Conservation (phyloP, 768 basidiomycete genomes). For the Suillus luteus region DNA sequence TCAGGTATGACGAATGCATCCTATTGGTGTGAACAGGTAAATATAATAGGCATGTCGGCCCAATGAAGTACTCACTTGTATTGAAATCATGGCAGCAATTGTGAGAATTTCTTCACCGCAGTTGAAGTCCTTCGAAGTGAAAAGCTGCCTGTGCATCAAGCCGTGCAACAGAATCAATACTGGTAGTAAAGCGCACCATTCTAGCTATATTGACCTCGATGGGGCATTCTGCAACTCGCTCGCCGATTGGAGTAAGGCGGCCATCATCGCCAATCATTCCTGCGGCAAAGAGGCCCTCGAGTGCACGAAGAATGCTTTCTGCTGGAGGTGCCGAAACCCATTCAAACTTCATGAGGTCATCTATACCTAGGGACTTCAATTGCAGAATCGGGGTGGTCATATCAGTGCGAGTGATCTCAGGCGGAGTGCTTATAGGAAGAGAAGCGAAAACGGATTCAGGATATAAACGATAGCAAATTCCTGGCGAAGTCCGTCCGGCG, state of each 20-base stretch:
- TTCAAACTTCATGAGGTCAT: slow-evolving; percentile 95
- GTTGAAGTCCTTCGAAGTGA: slow-evolving; percentile 79
- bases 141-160: slow-evolving; percentile 55
- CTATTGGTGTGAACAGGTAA: slow-evolving; percentile 39
- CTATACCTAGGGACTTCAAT: slow-evolving; percentile 91
- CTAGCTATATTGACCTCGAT: slow-evolving; percentile 92
- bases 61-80: slow-evolving; percentile 58
- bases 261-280: slow-evolving; percentile 87
- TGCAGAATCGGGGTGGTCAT: slow-evolving; percentile 91
- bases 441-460: slow-evolving; percentile 58
- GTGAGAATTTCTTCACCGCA: slow-evolving; percentile 97
- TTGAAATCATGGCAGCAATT: slow-evolving; percentile 92
- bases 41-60: slow-evolving; percentile 1
- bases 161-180: not conserved
- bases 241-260: slow-evolving; percentile 72
- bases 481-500: slow-evolving; percentile 91
- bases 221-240: slow-evolving; percentile 91
- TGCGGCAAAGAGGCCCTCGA: slow-evolving; percentile 79
- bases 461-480: slow-evolving; percentile 92
- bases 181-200: slow-evolving; percentile 60
- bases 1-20: slow-evolving; percentile 90
- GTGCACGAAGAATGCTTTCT: slow-evolving; percentile 79
- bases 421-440: slow-evolving; percentile 72
- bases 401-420: slow-evolving; percentile 91
- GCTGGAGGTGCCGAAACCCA: slow-evolving; percentile 91